Evolutionary conservation across 2,329 filamentous ascomycete species (phyloP).

Genomic region (Fusarium metavorans): DNA sequence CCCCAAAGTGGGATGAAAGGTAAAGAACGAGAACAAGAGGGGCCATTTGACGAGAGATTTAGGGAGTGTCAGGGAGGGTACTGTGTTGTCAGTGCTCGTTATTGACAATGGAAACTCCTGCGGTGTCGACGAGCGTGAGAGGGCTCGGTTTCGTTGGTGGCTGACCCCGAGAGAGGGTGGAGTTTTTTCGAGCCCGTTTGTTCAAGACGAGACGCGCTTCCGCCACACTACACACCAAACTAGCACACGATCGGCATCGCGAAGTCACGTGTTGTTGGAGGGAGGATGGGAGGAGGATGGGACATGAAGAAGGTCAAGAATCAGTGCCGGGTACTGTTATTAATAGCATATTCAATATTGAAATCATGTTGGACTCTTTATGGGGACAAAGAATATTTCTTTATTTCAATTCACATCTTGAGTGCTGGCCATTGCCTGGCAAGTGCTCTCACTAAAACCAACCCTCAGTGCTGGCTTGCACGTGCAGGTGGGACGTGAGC

Average conservation of each 20-base stretch:
- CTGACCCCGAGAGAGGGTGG: slow-evolving; percentile 6
- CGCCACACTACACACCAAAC: slow-evolving; percentile 21
- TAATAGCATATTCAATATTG: background rate
- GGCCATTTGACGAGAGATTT: background rate
- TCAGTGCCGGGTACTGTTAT: no score
- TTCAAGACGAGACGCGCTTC: slow-evolving; percentile 36
- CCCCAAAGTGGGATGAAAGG: slow-evolving; percentile 26
- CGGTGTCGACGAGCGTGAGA: slow-evolving; percentile 9
- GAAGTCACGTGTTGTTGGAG: slow-evolving; percentile 40
- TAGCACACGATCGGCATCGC: slow-evolving; percentile 32
- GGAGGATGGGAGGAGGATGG: background rate
- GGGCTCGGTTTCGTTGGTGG: slow-evolving; percentile 1
- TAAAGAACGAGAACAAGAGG: slow-evolving; percentile 1
- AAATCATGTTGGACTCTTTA: background rate
- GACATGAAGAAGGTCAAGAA: background rate
- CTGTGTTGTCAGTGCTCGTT: background rate
- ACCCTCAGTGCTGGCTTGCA: slow-evolving; percentile 20
- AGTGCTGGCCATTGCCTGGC: slow-evolving; percentile 14
- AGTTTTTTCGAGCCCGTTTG: slow-evolving; percentile 31
- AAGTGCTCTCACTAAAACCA: slow-evolving; percentile 21
- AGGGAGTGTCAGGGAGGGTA: background rate
- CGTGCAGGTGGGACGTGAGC: slow-evolving; percentile 41
- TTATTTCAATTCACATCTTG: background rate
- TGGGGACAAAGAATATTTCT: slow-evolving; percentile 17
- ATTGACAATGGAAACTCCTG: slow-evolving; percentile 11